These are phyloP conservation scores for Backusella morwellensis DNA, from an alignment of 192 early-diverging fungal genomes.

Conservation along the genomic window DNA sequence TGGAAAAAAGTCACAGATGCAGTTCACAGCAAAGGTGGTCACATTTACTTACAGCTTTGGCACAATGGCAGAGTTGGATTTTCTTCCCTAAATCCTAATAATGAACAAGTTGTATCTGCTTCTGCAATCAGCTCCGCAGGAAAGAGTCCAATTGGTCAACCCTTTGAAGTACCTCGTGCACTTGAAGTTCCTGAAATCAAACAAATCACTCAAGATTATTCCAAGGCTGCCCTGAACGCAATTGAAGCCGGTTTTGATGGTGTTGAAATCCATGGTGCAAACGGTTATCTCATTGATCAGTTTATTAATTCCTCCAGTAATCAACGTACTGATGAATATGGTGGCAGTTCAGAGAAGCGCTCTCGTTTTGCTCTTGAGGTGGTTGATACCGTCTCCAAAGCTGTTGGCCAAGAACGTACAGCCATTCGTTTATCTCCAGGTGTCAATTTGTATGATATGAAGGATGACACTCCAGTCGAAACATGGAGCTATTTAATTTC, in stretches of 20 bases:
- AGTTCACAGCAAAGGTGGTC: conserved; percentile 54
- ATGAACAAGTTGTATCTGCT: conserved; percentile 16
- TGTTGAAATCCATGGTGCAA: conserved; percentile 86
- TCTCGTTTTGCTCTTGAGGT: conserved; percentile 76
- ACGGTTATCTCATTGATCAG: conserved; percentile 85
- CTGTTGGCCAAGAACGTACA: conserved; percentile 71
- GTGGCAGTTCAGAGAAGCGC: conserved; percentile 89
- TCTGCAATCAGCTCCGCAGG: conserved; percentile 14
- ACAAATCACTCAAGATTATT: neutral
- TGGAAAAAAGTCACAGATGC: conserved; percentile 57
- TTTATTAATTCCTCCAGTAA: conserved; percentile 81
- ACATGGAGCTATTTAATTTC: conserved; percentile 27
- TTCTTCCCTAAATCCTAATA: conserved; percentile 10
- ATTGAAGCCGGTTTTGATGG: conserved; percentile 82
- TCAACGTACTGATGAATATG: conserved; percentile 86
- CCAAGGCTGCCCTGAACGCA: conserved; percentile 64
- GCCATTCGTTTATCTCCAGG: conserved; percentile 64
- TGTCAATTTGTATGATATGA: conserved; percentile 30
- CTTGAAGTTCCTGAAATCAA: conserved; percentile 12
- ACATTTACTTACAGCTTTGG: conserved; percentile 59
- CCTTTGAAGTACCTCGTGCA: conserved; percentile 17
- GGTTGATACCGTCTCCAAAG: conserved; percentile 48
- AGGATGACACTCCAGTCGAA: conserved; percentile 21
- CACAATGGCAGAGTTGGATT: conserved; percentile 20
- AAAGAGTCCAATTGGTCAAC: neutral